phyloP scores from a whole-genome alignment of 306 rosid species.

The Psophocarpus tetragonolobus region DNA sequence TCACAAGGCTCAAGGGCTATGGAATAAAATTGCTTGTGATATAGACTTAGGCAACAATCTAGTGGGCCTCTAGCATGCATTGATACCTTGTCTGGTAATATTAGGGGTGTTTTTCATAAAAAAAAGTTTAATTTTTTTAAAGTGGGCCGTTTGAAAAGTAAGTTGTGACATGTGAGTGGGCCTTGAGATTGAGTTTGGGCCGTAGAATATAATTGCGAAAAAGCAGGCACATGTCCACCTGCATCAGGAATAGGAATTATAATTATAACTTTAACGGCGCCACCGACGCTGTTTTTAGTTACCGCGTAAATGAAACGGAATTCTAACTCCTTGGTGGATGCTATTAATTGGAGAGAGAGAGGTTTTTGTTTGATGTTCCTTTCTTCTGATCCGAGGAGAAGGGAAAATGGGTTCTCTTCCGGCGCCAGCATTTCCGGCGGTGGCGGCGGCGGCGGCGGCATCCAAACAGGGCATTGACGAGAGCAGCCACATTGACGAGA shows the following conservation, averaged over 20 bases:
- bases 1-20: too few species aligned
- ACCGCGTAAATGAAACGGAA: slow-evolving; percentile 37
- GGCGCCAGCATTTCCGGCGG: slow-evolving; percentile 14
- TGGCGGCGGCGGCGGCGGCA: background rate
- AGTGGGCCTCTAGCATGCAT: too few species aligned
- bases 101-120: too few species aligned
- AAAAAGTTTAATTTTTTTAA: background rate
- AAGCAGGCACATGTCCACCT: background rate
- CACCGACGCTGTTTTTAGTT: slow-evolving; percentile 22
- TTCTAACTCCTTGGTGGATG: background rate
- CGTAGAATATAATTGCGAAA: background rate
- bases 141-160: background rate
- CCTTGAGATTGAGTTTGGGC: background rate
- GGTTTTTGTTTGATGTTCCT: background rate
- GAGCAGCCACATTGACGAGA: slow-evolving; percentile 50
- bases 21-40: too few species aligned
- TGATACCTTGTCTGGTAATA: too few species aligned
- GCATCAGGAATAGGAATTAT: background rate
- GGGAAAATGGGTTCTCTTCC: slow-evolving; percentile 47
- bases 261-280: slow-evolving; percentile 13
- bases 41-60: too few species aligned
- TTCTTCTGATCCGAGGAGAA: background rate
- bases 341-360: background rate
- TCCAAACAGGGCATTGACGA: slow-evolving; percentile 15
- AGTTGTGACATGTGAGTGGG: background rate